phyloP scores from a whole-genome alignment of 2,329 filamentous ascomycete genomes.

The Scopulariopsis brevicaulis region DNA sequence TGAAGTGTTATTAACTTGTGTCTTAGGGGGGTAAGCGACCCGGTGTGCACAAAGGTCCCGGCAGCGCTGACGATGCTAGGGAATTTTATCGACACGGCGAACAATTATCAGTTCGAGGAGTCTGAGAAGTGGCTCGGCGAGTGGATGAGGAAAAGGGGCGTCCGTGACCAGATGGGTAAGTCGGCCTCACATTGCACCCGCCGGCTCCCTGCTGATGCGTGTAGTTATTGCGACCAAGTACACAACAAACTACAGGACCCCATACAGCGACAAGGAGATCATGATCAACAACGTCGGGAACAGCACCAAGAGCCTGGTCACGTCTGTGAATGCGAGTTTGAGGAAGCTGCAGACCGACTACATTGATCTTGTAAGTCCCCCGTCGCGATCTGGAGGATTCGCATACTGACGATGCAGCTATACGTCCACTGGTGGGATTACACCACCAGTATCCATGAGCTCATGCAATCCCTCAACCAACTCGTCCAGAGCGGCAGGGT shows the following conservation, averaged over 20 bases:
- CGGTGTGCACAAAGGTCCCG: neutral
- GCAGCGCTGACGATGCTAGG: constrained; percentile 22
- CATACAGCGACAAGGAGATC: constrained; percentile 26
- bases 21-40: neutral
- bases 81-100: constrained; percentile 65
- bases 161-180: constrained; percentile 51
- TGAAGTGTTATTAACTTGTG: neutral
- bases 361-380: constrained; percentile 44
- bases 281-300: constrained; percentile 46
- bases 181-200: neutral
- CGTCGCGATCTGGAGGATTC: neutral
- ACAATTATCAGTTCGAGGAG: constrained; percentile 54
- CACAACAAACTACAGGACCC: constrained; percentile 42
- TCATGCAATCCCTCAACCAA: constrained; percentile 15
- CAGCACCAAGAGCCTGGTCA: constrained; percentile 46
- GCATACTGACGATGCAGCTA: constrained; percentile 3
- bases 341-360: constrained; percentile 55
- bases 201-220: neutral
- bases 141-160: constrained; percentile 55
- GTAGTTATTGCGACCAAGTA: constrained; percentile 59
- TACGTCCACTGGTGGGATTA: constrained; percentile 19
- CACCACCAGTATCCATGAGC: constrained; percentile 12
- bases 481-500: constrained; percentile 15
- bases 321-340: constrained; percentile 43
- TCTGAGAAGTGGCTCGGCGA: constrained; percentile 58